A percentile compares a stretch with the other conserved stretches of the same genome.
phyloP scores from a whole-genome alignment of 768 basidiomycete genomes.

The Suillus bovinus region DNA sequence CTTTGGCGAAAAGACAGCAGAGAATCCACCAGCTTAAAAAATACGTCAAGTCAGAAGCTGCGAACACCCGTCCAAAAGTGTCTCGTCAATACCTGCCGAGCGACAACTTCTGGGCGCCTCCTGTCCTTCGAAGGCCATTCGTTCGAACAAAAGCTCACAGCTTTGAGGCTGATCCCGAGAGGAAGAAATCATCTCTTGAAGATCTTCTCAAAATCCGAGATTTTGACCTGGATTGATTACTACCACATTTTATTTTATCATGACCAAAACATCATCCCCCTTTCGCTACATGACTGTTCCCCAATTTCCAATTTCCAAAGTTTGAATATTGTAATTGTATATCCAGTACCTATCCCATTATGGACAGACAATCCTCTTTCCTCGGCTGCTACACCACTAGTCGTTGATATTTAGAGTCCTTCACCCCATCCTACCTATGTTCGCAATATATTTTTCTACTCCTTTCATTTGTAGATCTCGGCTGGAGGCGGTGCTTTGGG shows the following conservation, averaged over 20 bases:
- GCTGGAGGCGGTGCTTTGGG: not conserved
- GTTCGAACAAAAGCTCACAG: constrained; percentile 11
- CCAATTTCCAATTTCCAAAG: no score
- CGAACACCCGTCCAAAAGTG: not conserved
- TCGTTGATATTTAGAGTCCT: not conserved
- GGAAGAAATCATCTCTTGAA: constrained; percentile 16
- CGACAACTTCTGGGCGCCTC: not conserved
- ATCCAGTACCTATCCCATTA: not conserved
- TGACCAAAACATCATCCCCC: not conserved
- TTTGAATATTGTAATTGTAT: not conserved
- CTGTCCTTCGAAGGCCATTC: constrained; percentile 11
- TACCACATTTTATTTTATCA: not conserved
- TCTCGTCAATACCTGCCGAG: constrained; percentile 14
- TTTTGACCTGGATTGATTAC: not conserved
- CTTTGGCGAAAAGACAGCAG: constrained; percentile 25
- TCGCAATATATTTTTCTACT: not conserved
- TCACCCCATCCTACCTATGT: not conserved
- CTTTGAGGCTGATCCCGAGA: constrained; percentile 6
- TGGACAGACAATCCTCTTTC: not conserved
- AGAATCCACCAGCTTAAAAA: not conserved
- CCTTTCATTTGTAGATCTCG: not conserved
- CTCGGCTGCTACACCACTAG: not conserved
- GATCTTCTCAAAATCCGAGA: no score
- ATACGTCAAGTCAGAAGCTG: not conserved
- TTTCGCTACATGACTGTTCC: not conserved